These are phyloP conservation scores for Paraphaeosphaeria sporulosa DNA, from an alignment of 2,329 filamentous ascomycete species.

Conservation along the genomic window DNA sequence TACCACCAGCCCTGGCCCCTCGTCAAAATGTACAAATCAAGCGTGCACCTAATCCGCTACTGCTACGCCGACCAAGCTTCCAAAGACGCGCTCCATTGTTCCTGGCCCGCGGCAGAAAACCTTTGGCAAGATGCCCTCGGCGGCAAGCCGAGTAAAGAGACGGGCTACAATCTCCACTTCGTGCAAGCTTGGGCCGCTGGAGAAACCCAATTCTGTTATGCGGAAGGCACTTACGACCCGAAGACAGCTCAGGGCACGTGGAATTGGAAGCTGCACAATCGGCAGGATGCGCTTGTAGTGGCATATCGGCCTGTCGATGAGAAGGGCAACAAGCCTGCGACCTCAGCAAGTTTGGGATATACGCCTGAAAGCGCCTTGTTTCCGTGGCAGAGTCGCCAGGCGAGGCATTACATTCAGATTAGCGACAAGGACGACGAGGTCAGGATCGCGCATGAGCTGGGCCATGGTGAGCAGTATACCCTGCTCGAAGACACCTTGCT, in stretches of 20 bases:
- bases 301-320: conserved; percentile 8
- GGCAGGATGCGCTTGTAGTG: conserved; percentile 7
- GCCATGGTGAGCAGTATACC: neutral
- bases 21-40: neutral
- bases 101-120: neutral
- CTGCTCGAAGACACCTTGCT: neutral
- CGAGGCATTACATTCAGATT: conserved; percentile 10
- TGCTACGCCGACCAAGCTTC: conserved; percentile 9
- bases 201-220: conserved; percentile 1
- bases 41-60: neutral
- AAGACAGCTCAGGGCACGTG: neutral
- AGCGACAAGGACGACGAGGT: neutral
- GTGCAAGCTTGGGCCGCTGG: neutral
- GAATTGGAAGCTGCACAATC: neutral
- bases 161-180: conserved; percentile 1
- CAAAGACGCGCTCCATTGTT: neutral
- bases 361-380: neutral
- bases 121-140: conserved; percentile 1
- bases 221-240: neutral
- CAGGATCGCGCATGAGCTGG: conserved; percentile 11
- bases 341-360: conserved; percentile 3
- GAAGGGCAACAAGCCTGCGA: conserved; percentile 1
- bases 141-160: neutral
- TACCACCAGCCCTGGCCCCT: conserved; percentile 10
- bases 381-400: neutral